Base-by-base conservation (phyloP, 441 rosid genomes). In the Mallotus repandus region DNA sequence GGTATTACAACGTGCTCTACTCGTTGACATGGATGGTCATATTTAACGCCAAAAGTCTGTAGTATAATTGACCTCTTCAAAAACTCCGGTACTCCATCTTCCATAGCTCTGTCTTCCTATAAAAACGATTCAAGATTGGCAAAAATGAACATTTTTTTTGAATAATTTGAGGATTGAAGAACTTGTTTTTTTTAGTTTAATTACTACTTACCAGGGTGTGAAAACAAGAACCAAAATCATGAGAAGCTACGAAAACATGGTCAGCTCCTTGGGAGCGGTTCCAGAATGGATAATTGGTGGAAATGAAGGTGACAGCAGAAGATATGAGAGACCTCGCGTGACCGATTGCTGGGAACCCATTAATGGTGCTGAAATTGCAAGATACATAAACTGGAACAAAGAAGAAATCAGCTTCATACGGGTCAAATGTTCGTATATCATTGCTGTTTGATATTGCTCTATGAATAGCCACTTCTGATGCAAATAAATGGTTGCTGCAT, bases 321-420 rank as follows among this genome's bases (percentile, higher is more conserved):
- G 81, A 81, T 48, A 91, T 69, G 45, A 95, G 90, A n/a, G 92
- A 72, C 67, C 95, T 79, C 0, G 99, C 99, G 60, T 92, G 98
- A 22, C 97, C 99, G 3, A 95, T 91, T 25, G 96, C 96, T 0
- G 99, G 98, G 85, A 95, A 95, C 25, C 98, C 98, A 68, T 93
- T 95, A 45, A 82, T 80, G 66, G 93, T 89, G 86, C 97, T 92
- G 84, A 95, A 95, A 63, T 95, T 95, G 84, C 98, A 95, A 49
- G 99, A 89, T 11, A 92, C 98, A 69, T 95, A 95, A 69, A 95
- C 90, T 0, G 99, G 98, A 10, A 95, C 93, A 59, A 91, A 89
- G 88, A 89, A 92, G 78, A 95, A 95, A 75, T 95, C 98, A 0
- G 98, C 99, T 69, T 91, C 88, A 67, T 84, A 81, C 0, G 99